Conservation (phyloP, 2,329 filamentous ascomycete genomes). For the Epichloe glyceriae region DNA sequence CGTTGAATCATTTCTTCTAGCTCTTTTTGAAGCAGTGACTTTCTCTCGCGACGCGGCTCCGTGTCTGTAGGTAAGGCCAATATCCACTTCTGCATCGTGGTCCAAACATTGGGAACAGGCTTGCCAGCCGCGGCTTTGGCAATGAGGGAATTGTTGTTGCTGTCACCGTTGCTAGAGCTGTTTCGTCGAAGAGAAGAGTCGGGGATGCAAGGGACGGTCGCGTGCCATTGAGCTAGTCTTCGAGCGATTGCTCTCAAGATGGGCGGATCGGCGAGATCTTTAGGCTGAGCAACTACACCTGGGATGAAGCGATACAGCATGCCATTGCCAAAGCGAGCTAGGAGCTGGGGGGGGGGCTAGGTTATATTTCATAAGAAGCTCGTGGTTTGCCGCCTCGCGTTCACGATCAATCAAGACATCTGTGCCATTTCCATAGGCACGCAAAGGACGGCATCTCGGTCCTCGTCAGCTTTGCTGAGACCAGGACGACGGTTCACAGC, state of each 20-base stretch:
- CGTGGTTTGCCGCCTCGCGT: conserved; percentile 68
- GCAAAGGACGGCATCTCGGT: conserved; percentile 78
- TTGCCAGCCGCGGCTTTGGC: conserved; percentile 48
- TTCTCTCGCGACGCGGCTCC: conserved; percentile 53
- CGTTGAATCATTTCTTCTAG: conserved; percentile 55
- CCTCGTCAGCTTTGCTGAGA: conserved; percentile 57
- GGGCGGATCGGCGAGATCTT: conserved; percentile 61
- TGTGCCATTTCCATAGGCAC: conserved; percentile 89
- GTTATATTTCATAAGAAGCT: conserved; percentile 68
- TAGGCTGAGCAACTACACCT: conserved; percentile 65
- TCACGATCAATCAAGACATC: conserved; percentile 93
- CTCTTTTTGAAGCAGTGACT: conserved; percentile 59
- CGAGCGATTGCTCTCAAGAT: conserved; percentile 76
- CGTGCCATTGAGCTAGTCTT: conserved; percentile 88
- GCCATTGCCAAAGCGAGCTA: conserved; percentile 90
- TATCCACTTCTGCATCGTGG: conserved; percentile 93
- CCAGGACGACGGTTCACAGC: conserved; percentile 56
- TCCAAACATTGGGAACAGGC: conserved; percentile 80
- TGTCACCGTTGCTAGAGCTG: conserved; percentile 23
- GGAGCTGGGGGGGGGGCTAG: conserved; percentile 75
- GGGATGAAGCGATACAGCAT: conserved; percentile 87
- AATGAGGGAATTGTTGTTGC: conserved; percentile 27
- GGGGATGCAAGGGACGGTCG: conserved; percentile 47
- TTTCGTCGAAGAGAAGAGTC: conserved; percentile 16
- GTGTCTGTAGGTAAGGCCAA: conserved; percentile 65